Conservation (phyloP, 106 monocot species). For the Dendrobium catenatum region DNA sequence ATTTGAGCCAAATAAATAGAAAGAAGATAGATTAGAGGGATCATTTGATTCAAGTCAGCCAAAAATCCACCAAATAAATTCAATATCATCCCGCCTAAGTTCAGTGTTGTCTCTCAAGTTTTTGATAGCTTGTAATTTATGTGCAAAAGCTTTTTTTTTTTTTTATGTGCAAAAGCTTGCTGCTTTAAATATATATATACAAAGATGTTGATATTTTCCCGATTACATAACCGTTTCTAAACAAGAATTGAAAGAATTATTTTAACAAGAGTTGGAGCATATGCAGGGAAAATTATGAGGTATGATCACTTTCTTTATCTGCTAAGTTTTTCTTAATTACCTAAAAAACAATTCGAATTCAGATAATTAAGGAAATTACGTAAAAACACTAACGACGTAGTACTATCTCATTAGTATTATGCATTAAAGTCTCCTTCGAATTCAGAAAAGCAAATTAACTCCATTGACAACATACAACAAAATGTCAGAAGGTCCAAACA, state of each 20-base stretch:
- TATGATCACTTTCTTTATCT: background rate
- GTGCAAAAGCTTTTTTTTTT: too few relatives aligned
- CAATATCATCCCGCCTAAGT: background rate
- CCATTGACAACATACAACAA: background rate
- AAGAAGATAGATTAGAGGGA: background rate
- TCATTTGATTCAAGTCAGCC: constrained; percentile 2
- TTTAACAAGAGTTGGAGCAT: background rate
- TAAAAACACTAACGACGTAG: background rate
- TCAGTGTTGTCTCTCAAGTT: background rate
- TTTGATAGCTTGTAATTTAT: background rate
- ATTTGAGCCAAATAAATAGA: background rate
- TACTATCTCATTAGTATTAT: background rate
- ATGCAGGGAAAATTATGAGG: background rate
- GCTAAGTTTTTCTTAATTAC: background rate
- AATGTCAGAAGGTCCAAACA: background rate
- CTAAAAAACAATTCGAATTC: background rate
- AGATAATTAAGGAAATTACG: background rate
- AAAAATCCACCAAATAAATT: background rate
- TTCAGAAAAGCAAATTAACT: background rate
- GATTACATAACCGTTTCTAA: background rate
- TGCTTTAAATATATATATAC: too few relatives aligned
- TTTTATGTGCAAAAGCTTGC: background rate
- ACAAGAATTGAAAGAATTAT: too few relatives aligned
- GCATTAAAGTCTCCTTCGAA: background rate
- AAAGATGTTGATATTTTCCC: too few relatives aligned